phyloP scores from a whole-genome alignment of 305 asterid species.

The Withania somnifera region DNA sequence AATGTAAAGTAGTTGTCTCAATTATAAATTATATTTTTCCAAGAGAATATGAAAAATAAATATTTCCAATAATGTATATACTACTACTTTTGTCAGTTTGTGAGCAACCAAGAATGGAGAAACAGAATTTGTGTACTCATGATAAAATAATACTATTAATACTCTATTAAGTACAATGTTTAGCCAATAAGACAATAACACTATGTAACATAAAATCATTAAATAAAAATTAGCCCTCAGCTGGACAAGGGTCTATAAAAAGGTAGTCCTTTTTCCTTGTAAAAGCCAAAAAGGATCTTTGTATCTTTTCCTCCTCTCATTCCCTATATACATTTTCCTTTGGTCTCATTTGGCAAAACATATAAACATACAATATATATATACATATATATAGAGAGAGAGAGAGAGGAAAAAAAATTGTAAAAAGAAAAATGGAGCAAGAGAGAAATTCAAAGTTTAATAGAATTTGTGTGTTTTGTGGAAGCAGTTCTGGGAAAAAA shows the following conservation, averaged over 20 bases:
- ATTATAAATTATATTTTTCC: no score
- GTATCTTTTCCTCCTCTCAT: not conserved
- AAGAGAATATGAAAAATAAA: no score
- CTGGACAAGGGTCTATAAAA: not conserved
- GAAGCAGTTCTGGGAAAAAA: conserved; percentile 77
- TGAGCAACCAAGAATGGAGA: no score
- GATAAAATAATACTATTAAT: no score
- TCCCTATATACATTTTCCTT: not conserved
- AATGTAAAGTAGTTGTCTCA: no score
- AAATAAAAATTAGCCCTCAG: not conserved
- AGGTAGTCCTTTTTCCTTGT: not conserved
- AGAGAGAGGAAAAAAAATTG: not conserved
- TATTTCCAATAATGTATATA: no score
- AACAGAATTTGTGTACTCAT: no score
- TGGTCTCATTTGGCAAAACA: not conserved
- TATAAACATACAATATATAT: not conserved
- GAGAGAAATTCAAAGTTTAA: conserved; percentile 47
- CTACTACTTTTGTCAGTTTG: no score
- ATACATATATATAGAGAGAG: not conserved
- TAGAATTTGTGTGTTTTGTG: conserved; percentile 78
- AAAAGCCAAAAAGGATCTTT: not conserved
- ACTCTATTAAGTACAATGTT: no score
- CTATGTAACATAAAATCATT: not conserved
- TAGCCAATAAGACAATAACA: no score
- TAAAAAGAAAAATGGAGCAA: conserved; percentile 32